These are phyloP conservation scores for Microbotryum scabiosae DNA, from an alignment of 1,284 basidiomycete species.

Conservation along the genomic window DNA sequence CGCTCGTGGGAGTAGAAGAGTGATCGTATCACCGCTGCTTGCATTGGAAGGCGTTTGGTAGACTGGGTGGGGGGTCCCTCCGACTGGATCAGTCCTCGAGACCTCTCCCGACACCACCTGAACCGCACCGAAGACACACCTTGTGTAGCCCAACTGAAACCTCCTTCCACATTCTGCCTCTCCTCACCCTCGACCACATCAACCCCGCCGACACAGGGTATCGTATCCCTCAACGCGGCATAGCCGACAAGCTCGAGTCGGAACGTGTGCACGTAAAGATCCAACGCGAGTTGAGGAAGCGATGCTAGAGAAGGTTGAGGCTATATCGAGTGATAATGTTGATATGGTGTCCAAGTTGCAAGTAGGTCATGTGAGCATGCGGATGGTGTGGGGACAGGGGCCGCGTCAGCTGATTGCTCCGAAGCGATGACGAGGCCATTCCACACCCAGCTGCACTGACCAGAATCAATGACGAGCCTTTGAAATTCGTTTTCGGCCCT, in stretches of 20 bases:
- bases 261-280: constrained; percentile 20
- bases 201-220: constrained; percentile 16
- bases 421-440: too few relatives aligned
- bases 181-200: constrained; percentile 1
- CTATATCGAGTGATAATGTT: constrained; percentile 6
- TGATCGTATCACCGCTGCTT: background rate
- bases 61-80: too few relatives aligned
- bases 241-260: constrained; percentile 18
- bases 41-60: constrained; percentile 2
- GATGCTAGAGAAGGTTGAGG: constrained; percentile 26
- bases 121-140: constrained; percentile 4
- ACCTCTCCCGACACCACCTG: too few relatives aligned
- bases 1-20: constrained; percentile 22
- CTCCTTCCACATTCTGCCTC: background rate
- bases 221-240: constrained; percentile 15
- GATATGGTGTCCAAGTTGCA: too few relatives aligned
- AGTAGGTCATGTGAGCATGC: too few relatives aligned
- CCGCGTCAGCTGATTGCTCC: too few relatives aligned
- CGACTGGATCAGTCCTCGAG: too few relatives aligned
- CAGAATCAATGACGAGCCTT: too few relatives aligned
- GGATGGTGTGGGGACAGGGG: too few relatives aligned
- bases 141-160: constrained; percentile 16
- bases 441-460: too few relatives aligned
- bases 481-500: too few relatives aligned
- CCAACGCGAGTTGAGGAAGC: constrained; percentile 19